Percentiles rank a stretch among this genome's conserved stretches.
Conservation (phyloP, 2,329 filamentous ascomycete species). For the Pyrenophora seminiperda region DNA sequence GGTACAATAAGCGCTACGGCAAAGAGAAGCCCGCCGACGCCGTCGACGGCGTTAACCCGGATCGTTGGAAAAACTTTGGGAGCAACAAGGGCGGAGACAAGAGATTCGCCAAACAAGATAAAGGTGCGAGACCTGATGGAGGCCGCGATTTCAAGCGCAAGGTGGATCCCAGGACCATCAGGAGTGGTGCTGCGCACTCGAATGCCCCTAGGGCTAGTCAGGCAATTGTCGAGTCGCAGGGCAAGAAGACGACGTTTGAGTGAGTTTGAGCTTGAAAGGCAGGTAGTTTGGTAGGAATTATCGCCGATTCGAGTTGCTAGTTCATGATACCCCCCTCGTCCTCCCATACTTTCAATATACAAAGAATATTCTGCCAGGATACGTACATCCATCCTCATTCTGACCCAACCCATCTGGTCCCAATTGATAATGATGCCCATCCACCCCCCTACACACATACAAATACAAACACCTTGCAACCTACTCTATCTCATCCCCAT, state of each 20-base stretch:
- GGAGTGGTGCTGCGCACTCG: slow-evolving; percentile 52
- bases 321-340: not conserved
- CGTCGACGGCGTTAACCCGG: slow-evolving; percentile 43
- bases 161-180: slow-evolving; percentile 53
- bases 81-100: slow-evolving; percentile 33
- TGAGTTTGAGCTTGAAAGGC: slow-evolving; percentile 19
- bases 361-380: no score
- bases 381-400: not conserved
- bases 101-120: slow-evolving; percentile 36
- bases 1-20: slow-evolving; percentile 94
- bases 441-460: slow-evolving; percentile 64
- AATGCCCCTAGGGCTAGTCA: slow-evolving; percentile 70
- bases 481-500: not conserved
- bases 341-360: no score
- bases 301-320: no score
- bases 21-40: slow-evolving; percentile 61
- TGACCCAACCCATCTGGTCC: no score
- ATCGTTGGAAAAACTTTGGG: slow-evolving; percentile 35
- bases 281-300: no score
- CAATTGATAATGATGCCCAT: slow-evolving; percentile 50
- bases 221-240: slow-evolving; percentile 76
- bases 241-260: slow-evolving; percentile 84
- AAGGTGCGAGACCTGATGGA: slow-evolving; percentile 35
- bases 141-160: slow-evolving; percentile 43
- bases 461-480: not conserved